Base-by-base conservation (phyloP, 179 eudicot species). In the Amaranthus tricolor region DNA sequence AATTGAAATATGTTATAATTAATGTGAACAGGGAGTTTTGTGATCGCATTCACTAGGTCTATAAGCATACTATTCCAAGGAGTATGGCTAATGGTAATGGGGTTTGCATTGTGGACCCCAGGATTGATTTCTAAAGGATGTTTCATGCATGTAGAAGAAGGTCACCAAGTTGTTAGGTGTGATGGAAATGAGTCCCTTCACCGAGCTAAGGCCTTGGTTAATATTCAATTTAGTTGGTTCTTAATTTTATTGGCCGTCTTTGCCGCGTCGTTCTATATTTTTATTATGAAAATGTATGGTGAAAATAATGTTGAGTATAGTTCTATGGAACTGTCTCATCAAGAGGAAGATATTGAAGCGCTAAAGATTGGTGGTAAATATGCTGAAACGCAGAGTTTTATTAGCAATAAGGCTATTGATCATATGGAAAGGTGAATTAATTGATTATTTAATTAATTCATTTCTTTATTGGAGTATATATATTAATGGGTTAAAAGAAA, bases 61-160 rank as follows among this genome's bases (percentile, higher is more conserved):
- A 16, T 90, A 11, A 92, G 97, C 70, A 82, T 92, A 58, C 40
- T 85, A 58, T 84, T 82, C 67, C 90, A 86, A 75, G 97, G 97
- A 1, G 82, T 87, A 66, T 92, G 97, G 97, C 74, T 92, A n/a
- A 78, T 84, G 83, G 87, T 85, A 51, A 92, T 92, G 96, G 97
- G 96, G 12, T 74, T 85, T 54, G 89, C 90, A 78, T 80, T 92
- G 60, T 92, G 97, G 97, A 88, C 91, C 2, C 95, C 92, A 3
- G 47, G 65, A 6, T 73, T 88, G 14, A 86, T 90, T 4, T 73
- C 93, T 0, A 90, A 92, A 81, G 97, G 88, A 0, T 92, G 97
- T 55, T 90, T 77, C 70, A 77, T 90, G 77, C 77, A 90, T 60
- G 49, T 74, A n/a, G 97, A 92, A 48, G 88, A 90, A 52, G 93